Base-by-base conservation (phyloP, 1,284 basidiomycete genomes). In the Xerocomus amazonicus region DNA sequence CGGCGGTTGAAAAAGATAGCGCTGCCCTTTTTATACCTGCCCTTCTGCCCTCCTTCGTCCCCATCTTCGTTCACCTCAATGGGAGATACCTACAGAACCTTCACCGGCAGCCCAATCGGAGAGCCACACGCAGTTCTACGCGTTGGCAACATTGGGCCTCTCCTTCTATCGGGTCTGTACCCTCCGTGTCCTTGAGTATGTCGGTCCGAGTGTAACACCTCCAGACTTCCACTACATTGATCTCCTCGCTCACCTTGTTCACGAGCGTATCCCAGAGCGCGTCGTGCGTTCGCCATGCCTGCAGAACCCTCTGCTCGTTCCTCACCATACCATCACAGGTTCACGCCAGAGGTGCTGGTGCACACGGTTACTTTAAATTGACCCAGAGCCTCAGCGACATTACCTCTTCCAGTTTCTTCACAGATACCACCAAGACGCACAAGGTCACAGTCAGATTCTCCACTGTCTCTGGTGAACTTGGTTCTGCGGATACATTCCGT, bases 201-300 rank as follows among this genome's bases (percentile, higher is more conserved):
- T 44, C 28, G 14, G 42, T 26, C 8, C 59, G 43, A 6, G 28
- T 14, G 28, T 35, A 33, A 13, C 4, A 33, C 28, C 29, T 19
- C 33, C 38, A 56, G 56, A 93, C 70, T 92, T 93, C 74, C 87
- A 92, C 70, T 83, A 89, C 69, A 85, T 92, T 66, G 90, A 95
- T 71, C 76, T 90, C 49, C 80, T 96, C 57, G 85, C 90, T 37
- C 92, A 94, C 78, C 94, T 95, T 64, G 90, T 91, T 72, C 83
- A 91, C 50, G 93, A 97, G 75, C 87, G 94, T 69, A 95, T 97
- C 65, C 94, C 94, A 17, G 94, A 96, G 79, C 90, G 92, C 69
- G 89, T 94, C 47, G 90, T 84, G 67, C 56, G 80, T 54, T 16
- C 17, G 5, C 33, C 12, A 3, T 34, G 13, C 12, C 23, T 31